Percentiles rank a stretch among this genome's conserved stretches.
Conservation (phyloP, 208 protist species). For the Trypanosoma congolense region DNA sequence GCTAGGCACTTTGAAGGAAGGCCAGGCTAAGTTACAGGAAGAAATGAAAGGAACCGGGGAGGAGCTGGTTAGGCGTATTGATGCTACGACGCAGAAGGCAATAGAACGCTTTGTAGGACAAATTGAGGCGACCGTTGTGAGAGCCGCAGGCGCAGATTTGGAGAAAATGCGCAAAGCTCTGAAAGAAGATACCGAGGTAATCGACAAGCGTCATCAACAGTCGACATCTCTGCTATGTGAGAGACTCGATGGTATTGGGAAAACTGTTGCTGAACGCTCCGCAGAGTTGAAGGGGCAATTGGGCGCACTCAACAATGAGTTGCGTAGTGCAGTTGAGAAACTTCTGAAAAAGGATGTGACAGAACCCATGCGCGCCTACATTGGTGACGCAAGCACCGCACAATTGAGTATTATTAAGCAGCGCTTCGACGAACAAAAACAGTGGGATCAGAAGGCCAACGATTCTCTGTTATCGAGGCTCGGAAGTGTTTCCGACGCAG, state of each 20-base stretch:
- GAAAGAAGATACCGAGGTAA: conserved; percentile 3
- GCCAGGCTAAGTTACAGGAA: conserved; percentile 19
- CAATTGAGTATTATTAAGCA: conserved; percentile 8
- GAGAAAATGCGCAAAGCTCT: conserved; percentile 8
- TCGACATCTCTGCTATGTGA: conserved; percentile 9
- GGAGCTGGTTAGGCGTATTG: conserved; percentile 13
- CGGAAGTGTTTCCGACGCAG: conserved; percentile 6
- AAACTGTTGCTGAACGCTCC: not conserved
- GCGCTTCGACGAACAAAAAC: not conserved
- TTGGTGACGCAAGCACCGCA: conserved; percentile 8
- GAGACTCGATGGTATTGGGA: conserved; percentile 19
- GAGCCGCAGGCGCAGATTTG: conserved; percentile 3
- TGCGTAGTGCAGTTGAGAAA: conserved; percentile 1
- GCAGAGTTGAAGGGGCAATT: conserved; percentile 4
- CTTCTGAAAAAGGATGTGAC: conserved; percentile 8
- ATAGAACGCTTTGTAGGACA: conserved; percentile 7
- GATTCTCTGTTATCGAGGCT: conserved; percentile 12
- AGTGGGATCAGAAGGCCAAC: conserved; percentile 5
- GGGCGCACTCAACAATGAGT: conserved; percentile 8
- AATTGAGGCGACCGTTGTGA: not conserved
- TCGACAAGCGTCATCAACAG: conserved; percentile 5
- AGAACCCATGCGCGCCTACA: not conserved
- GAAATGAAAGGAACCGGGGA: conserved; percentile 8
- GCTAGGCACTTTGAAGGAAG: conserved; percentile 10
- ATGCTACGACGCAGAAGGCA: conserved; percentile 8